Evolutionary conservation across 768 basidiomycete genomes (phyloP).

Genomic region (Galerina sulciceps): DNA sequence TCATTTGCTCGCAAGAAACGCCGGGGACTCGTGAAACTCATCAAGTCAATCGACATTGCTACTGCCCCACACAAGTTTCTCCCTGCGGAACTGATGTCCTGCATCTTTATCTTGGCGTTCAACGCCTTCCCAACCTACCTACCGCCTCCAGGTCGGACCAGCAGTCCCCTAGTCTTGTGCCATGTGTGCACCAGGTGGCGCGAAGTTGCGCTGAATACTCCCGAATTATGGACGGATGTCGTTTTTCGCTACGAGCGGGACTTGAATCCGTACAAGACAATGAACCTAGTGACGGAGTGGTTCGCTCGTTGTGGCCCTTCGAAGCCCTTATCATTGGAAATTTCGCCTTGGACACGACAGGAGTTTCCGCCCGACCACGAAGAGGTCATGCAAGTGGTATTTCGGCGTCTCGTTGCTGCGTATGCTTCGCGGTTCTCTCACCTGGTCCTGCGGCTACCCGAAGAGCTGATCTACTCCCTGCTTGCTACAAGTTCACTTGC

Average conservation of each 20-base stretch:
- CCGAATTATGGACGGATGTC: slow-evolving; percentile 11
- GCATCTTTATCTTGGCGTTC: slow-evolving; percentile 13
- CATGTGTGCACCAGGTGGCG: slow-evolving; percentile 13
- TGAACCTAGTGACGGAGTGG: slow-evolving; percentile 1
- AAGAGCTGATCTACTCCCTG: background rate
- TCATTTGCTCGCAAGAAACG: background rate
- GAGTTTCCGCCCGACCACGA: background rate
- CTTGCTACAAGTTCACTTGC: background rate
- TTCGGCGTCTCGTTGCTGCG: background rate
- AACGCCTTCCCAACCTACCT: slow-evolving; percentile 1
- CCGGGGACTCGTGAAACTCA: slow-evolving; percentile 1
- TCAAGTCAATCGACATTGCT: slow-evolving; percentile 4
- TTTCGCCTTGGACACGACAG: background rate
- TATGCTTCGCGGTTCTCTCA: background rate
- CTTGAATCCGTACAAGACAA: slow-evolving; percentile 1
- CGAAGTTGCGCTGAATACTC: slow-evolving; percentile 8
- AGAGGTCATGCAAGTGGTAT: background rate
- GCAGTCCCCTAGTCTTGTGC: slow-evolving; percentile 8
- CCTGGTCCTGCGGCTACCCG: background rate
- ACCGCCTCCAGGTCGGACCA: background rate
- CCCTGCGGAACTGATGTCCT: slow-evolving; percentile 15
- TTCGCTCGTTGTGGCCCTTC: slow-evolving; percentile 2
- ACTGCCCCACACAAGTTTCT: slow-evolving; percentile 17
- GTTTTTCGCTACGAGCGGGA: slow-evolving; percentile 2
- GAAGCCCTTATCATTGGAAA: background rate